These are phyloP conservation scores for Alternaria hordeiaustralica DNA, from an alignment of 2,329 filamentous ascomycete species.

Conservation along the genomic window DNA sequence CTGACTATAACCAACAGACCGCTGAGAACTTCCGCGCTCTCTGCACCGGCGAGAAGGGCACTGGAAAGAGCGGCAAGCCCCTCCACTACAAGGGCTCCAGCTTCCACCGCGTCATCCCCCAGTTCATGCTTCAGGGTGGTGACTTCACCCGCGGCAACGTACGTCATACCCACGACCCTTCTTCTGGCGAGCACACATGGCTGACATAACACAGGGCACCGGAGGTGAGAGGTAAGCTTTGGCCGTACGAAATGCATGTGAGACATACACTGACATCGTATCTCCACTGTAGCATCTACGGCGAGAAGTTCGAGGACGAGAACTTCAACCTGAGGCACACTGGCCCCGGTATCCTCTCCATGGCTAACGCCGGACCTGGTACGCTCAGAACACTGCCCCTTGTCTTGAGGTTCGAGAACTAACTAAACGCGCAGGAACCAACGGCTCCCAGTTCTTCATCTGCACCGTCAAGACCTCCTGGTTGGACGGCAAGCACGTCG, in stretches of 20 bases:
- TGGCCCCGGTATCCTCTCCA: slow-evolving; percentile 89
- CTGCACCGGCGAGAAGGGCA: slow-evolving; percentile 92
- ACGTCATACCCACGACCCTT: slow-evolving; percentile 48
- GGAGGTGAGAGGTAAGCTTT: slow-evolving; percentile 73
- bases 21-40: slow-evolving; percentile 94
- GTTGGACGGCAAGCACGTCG: slow-evolving; percentile 81
- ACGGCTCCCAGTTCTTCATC: slow-evolving; percentile 97
- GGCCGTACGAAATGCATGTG: background rate
- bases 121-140: slow-evolving; percentile 98
- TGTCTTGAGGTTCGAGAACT: background rate
- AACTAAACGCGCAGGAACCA: slow-evolving; percentile 65
- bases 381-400: background rate
- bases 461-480: slow-evolving; percentile 89
- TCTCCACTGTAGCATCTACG: slow-evolving; percentile 72
- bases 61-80: slow-evolving; percentile 80
- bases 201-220: slow-evolving; percentile 48
- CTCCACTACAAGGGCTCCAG: slow-evolving; percentile 89
- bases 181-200: background rate
- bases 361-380: slow-evolving; percentile 90
- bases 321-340: slow-evolving; percentile 93
- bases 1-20: slow-evolving; percentile 61
- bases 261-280: background rate
- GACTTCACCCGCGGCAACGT: slow-evolving; percentile 95
- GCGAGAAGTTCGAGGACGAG: slow-evolving; percentile 95
- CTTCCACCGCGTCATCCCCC: slow-evolving; percentile 97